Evolutionary conservation across 495 filamentous ascomycete genomes (phyloP).

Genomic region (Aspergillus steynii): DNA sequence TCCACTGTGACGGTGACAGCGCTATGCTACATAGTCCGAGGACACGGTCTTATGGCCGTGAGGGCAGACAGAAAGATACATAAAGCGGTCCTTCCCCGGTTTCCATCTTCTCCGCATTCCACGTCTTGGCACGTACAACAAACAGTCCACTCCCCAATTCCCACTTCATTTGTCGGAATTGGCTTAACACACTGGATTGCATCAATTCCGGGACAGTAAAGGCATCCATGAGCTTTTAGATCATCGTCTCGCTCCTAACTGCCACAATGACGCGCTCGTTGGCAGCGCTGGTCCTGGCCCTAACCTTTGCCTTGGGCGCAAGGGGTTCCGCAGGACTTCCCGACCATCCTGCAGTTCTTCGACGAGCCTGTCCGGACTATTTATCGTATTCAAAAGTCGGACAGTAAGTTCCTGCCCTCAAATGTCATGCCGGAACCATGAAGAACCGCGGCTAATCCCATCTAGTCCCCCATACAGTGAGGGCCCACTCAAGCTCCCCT

Average conservation of each 20-base stretch:
- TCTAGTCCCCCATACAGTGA: slow-evolving; percentile 71
- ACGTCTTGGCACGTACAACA: slow-evolving; percentile 8
- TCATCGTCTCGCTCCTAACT: no score
- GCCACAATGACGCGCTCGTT: slow-evolving; percentile 12
- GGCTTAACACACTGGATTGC: neutral
- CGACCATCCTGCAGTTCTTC: slow-evolving; percentile 33
- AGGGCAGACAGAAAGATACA: neutral
- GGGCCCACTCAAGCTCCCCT: slow-evolving; percentile 81
- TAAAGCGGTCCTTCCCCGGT: slow-evolving; percentile 5
- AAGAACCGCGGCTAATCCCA: neutral
- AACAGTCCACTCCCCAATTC: neutral
- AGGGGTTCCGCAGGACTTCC: slow-evolving; percentile 24
- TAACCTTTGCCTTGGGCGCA: slow-evolving; percentile 28
- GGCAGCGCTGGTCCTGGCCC: slow-evolving; percentile 23
- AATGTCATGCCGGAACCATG: neutral
- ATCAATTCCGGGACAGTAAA: neutral
- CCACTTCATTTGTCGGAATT: neutral
- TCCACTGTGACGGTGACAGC: neutral
- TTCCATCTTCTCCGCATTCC: slow-evolving; percentile 15
- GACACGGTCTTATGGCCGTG: neutral
- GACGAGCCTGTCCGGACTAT: slow-evolving; percentile 54
- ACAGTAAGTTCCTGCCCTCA: slow-evolving; percentile 39
- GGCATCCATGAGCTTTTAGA: neutral
- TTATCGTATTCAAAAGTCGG: slow-evolving; percentile 43
- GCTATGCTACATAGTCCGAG: neutral